Evolutionary conservation across 1,284 basidiomycete genomes (phyloP).

Genomic region (Austroboletus rostrupii): DNA sequence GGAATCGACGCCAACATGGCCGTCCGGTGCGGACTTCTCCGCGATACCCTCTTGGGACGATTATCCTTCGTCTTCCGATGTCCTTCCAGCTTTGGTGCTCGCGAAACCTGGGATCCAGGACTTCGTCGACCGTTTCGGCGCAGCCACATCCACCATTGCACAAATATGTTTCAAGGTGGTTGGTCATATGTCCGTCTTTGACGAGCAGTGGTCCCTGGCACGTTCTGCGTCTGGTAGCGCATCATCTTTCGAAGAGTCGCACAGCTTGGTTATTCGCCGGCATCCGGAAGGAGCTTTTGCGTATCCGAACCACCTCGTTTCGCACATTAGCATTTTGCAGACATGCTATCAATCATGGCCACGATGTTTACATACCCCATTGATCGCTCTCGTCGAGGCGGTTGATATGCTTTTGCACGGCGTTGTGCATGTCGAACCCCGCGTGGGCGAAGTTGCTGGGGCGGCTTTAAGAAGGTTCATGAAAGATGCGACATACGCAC

Average conservation of each 20-base stretch:
- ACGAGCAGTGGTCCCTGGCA: slow-evolving; percentile 72
- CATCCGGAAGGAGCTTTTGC: slow-evolving; percentile 71
- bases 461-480: slow-evolving; percentile 74
- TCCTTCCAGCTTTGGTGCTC: slow-evolving; percentile 49
- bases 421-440: slow-evolving; percentile 80
- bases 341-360: slow-evolving; percentile 87
- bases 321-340: slow-evolving; percentile 73
- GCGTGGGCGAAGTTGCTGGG: slow-evolving; percentile 66
- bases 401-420: slow-evolving; percentile 81
- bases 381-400: slow-evolving; percentile 54
- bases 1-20: slow-evolving; percentile 68
- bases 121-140: slow-evolving; percentile 68
- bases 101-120: slow-evolving; percentile 70
- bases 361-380: slow-evolving; percentile 58
- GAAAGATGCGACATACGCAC: slow-evolving; percentile 53
- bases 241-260: slow-evolving; percentile 66
- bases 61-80: slow-evolving; percentile 68
- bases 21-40: slow-evolving; percentile 69
- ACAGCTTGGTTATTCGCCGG: slow-evolving; percentile 59
- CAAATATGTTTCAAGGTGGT: slow-evolving; percentile 64
- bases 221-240: slow-evolving; percentile 37
- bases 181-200: slow-evolving; percentile 78
- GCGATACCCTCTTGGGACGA: slow-evolving; percentile 57
- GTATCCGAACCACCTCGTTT: slow-evolving; percentile 61
- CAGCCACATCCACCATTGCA: slow-evolving; percentile 62